Evolutionary conservation across 176 grass and related monocot species (phyloP).

Genomic region (Cenchrus americanus): DNA sequence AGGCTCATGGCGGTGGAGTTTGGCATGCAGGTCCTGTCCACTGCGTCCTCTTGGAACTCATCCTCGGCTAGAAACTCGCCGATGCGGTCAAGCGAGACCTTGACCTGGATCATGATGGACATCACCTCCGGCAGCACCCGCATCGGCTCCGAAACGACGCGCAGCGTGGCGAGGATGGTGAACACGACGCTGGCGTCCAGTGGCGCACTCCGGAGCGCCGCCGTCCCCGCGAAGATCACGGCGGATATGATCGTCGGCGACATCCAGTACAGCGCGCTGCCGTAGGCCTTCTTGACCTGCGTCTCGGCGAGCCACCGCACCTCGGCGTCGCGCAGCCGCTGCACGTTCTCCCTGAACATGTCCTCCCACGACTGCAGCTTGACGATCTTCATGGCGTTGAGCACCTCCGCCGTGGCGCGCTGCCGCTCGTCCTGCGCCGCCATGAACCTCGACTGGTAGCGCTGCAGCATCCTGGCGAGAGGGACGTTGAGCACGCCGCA

Average conservation of each 20-base stretch:
- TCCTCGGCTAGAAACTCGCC: constrained; percentile 71
- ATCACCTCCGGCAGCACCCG: constrained; percentile 82
- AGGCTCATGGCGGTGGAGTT: constrained; percentile 39
- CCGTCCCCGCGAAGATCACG: constrained; percentile 62
- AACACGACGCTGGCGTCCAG: constrained; percentile 78
- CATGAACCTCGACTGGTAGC: constrained; percentile 82
- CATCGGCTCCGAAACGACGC: constrained; percentile 73
- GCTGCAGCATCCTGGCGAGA: constrained; percentile 64
- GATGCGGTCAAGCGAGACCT: constrained; percentile 81
- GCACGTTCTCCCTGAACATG: constrained; percentile 47
- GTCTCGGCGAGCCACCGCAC: constrained; percentile 74
- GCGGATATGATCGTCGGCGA: constrained; percentile 76
- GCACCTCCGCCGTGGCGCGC: constrained; percentile 77
- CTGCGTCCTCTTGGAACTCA: constrained; percentile 63
- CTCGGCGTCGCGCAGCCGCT: constrained; percentile 63
- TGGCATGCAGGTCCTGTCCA: constrained; percentile 24
- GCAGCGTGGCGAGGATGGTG: constrained; percentile 76
- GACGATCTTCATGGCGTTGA: constrained; percentile 76
- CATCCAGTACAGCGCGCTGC: constrained; percentile 80
- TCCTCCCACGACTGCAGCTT: constrained; percentile 90
- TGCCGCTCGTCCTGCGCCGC: constrained; percentile 80
- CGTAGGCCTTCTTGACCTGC: constrained; percentile 71
- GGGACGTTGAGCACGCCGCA: constrained; percentile 72
- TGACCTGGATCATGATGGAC: constrained; percentile 85
- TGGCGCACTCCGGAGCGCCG: constrained; percentile 45